Evolutionary conservation across 164 flowering plant genomes (phyloP).

Genomic region (Dillenia turbinata): DNA sequence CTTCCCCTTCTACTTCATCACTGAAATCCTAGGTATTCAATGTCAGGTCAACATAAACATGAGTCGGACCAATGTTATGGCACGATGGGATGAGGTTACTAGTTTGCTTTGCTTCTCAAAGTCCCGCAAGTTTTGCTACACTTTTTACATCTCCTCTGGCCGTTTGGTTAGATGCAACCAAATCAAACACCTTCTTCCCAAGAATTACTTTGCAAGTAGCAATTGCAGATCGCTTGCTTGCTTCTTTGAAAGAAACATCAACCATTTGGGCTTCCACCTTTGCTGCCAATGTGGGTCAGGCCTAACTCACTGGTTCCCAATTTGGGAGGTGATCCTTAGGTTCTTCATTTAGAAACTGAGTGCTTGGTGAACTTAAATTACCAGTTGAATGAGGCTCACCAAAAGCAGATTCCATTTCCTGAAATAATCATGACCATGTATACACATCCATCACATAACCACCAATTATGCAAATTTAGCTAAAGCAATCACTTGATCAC

Average conservation of each 20-base stretch:
- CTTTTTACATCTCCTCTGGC: conserved; percentile 88
- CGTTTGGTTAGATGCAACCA: conserved; percentile 82
- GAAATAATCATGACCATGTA: conserved; percentile 4
- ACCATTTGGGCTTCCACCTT: conserved; percentile 87
- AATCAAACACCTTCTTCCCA: conserved; percentile 63
- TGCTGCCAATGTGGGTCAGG: conserved; percentile 55
- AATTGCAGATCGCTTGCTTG: conserved; percentile 61
- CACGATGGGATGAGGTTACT: conserved; percentile 89
- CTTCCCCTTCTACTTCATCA: conserved; percentile 80
- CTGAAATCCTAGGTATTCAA: conserved; percentile 56
- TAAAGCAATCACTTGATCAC: too few relatives aligned
- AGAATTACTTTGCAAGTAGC: conserved; percentile 83
- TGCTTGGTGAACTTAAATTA: conserved; percentile 24
- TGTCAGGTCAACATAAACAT: conserved; percentile 59
- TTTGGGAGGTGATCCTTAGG: conserved; percentile 11
- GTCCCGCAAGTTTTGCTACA: conserved; percentile 92
- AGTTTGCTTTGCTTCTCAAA: conserved; percentile 83
- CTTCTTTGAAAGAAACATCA: conserved; percentile 69
- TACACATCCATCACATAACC: too few relatives aligned
- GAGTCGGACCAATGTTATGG: conserved; percentile 69
- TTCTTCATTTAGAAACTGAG: conserved; percentile 22
- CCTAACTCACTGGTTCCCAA: conserved; percentile 6
- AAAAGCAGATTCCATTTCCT: conserved; percentile 92
- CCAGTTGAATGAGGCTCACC: conserved; percentile 58
- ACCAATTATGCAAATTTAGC: too few relatives aligned